Evolutionary conservation across 352 stramenopile species (phyloP), one percentile per base, ranked within the genome.

Genomic region (Phytopythium kandeliae): DNA sequence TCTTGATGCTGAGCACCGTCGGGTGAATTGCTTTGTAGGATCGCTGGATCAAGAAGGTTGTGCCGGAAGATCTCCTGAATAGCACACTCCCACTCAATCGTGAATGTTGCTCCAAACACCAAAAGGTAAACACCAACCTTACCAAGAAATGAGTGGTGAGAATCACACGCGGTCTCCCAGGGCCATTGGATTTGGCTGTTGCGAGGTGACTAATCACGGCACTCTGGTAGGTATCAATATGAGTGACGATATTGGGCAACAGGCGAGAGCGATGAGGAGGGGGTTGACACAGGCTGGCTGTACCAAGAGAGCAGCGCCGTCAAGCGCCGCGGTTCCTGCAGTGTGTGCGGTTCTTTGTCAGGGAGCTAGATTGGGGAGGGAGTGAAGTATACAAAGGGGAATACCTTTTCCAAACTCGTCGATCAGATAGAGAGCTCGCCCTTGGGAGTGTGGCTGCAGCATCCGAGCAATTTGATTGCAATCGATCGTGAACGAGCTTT

Each of bases 401-500:
- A 53, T 60, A 88, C 81, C 85, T 77, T 95, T 95, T 24, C 82
- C 85, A 42, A 93, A 95, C 51, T 95, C 85, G 51, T 95, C 85
- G 40, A 95, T 84, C 31, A 95, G 57, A 22, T 92, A 78, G n/a
- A 95, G 48, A 16, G 78, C 85, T 21, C 57, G 62, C 21, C 61
- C 65, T 46, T 78, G 65, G 35, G 65, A 64, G 26, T 92, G 74
- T 11, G 33, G 46, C 46, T 91, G 85, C 0, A 95, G 58, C 85
- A 95, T 95, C 61, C 78, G 78, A 2, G 80, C 76, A 51, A 95
- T 79, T 80, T 95, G 85, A 25, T 78, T 88, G 61, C 80, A 93
- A 59, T 95, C 85, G 33, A 95, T 93, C 8, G 85, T 93, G 47
- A 95, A 95, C 7, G 85, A 92, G 51, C 82, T 93, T 41, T 93